Base-by-base conservation (phyloP, 2,329 filamentous ascomycete genomes). In the Alternaria sp. region DNA sequence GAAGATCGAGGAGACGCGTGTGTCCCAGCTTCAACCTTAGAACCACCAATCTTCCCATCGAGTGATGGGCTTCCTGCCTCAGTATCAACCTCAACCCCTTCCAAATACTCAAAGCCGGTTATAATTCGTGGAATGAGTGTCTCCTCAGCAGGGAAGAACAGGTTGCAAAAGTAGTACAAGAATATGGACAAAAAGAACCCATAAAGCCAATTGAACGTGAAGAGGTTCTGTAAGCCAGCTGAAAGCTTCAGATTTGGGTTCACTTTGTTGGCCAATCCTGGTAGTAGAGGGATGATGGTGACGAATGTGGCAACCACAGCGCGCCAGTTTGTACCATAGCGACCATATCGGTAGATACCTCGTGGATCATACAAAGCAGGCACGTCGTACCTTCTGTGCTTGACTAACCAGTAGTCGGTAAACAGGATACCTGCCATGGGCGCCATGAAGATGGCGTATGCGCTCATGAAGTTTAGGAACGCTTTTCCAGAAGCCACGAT, bases 181-280 rank as follows among this genome's bases (percentile, higher is more conserved):
- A 73, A 51, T 2, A 63, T 55, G 7, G 60, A 63, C 7, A 65
- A 32, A 32, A 55, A 58, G 49, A 79, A 78, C 0, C 77, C 75
- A 38, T 71, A 74, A 4, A 67, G 73, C 64, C 79, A 81, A 5
- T 78, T 77, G 64, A 75, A 79, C 7, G 79, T 70, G 44, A 78
- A 79, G 53, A 62, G 20, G 65, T 72, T 38, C 71, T 72, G 34
- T 9, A 65, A 51, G 7, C 63, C 62, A 1, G 42, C n/a, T 3
- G 52, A 71, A 70, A 67, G 61, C 7, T 59, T 49, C 4, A 68
- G 32, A 2, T 47, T 58, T 1, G 68, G 55, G n/a, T 67, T 63
- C 44, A 70, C 57, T 5, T 65, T 67, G 38, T 68, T 62, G 2
- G 62, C 67, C 5, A 73, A 51, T 8, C 62, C 64, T 16, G 70